Base-by-base conservation (phyloP, 441 rosid genomes). In the Gossypium schwendimanii region DNA sequence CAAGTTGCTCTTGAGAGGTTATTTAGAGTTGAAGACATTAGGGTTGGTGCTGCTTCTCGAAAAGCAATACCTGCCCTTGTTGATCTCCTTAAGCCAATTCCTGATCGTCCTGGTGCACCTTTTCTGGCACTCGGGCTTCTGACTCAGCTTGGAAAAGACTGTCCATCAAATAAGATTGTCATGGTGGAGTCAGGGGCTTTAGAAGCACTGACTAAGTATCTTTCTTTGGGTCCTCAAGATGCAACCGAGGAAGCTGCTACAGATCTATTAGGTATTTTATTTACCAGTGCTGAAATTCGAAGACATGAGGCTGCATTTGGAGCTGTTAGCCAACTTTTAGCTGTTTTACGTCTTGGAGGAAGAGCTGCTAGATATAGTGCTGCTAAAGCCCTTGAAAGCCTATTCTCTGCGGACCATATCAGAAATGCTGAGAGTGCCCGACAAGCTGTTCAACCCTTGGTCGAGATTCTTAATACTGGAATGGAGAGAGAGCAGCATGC, bases 171-270 rank as follows among this genome's bases (percentile, higher is more conserved):
- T 82, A 91, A 88, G 89, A 88, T 86, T 82, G 89, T 89, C 62
- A 96, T 96, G 99, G 95, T 94, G 62, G 99, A 96, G 82, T 91
- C 97, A 58, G 99, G 99, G 69, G 97, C 91, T 76, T 83, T 96
- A 53, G 99, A 96, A 85, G 99, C 88, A 45, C 84, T 96, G 67
- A 91, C 98, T 11, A 96, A 92, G 87, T 96, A 96, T 83, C 98
- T 96, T 76, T 96, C 99, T 47, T 97, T 96, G 75, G 96, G 99
- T 66, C 99, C 97, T 71, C 96, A 88, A 81, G 99, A 96, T 79
- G 97, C 92, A 73, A 93, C 98, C 20, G 99, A 96, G 79, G 98
- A 96, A 89, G 99, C 99, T 74, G 98, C 99, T 80, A 96, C 98
- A 8, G 98, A 81, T 82, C 87, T 96, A 69, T 81, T 96, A 69